These are phyloP conservation scores for Citeromyces hawaiiensis DNA, from an alignment of 1,139 yeast species.

Conservation along the genomic window DNA sequence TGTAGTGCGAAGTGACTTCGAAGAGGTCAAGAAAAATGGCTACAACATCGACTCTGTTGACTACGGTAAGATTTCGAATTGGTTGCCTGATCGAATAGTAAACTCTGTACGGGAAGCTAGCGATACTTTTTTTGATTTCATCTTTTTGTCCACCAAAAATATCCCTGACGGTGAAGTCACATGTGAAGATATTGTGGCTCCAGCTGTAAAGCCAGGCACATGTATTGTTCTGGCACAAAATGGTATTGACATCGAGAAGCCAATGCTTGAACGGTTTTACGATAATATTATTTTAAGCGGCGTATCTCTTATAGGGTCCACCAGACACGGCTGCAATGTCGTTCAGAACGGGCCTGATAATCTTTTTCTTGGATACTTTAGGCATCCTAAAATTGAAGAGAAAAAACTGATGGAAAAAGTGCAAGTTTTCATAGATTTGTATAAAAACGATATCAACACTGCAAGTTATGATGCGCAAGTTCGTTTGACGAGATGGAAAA, in stretches of 20 bases:
- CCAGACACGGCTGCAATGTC: constrained; percentile 9
- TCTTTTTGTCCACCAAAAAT: constrained; percentile 44
- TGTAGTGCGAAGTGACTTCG: constrained; percentile 39
- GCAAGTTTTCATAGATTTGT: constrained; percentile 24
- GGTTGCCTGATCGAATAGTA: constrained; percentile 35
- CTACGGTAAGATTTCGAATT: constrained; percentile 30
- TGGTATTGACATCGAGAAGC: constrained; percentile 40
- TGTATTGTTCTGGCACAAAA: constrained; percentile 14
- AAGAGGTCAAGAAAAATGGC: constrained; percentile 27
- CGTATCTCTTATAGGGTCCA: constrained; percentile 30
- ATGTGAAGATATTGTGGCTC: constrained; percentile 25
- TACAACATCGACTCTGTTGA: constrained; percentile 32
- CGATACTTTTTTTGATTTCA: constrained; percentile 29
- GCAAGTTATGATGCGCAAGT: constrained; percentile 28
- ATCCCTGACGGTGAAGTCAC: constrained; percentile 34
- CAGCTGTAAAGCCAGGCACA: constrained; percentile 14
- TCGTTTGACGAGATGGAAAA: constrained; percentile 42
- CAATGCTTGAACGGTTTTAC: constrained; percentile 31
- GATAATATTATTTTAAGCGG: constrained; percentile 32
- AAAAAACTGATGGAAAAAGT: constrained; percentile 17
- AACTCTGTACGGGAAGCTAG: constrained; percentile 25
- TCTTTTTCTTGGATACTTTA: constrained; percentile 32
- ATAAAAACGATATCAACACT: constrained; percentile 19
- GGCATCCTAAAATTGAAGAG: constrained; percentile 11
- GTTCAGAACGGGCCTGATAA: constrained; percentile 14